A percentile compares a stretch with the other conserved stretches of the same genome.
Evolutionary conservation across 2,329 filamentous ascomycete genomes (phyloP).

Genomic region (Pezicula neosporulosa): DNA sequence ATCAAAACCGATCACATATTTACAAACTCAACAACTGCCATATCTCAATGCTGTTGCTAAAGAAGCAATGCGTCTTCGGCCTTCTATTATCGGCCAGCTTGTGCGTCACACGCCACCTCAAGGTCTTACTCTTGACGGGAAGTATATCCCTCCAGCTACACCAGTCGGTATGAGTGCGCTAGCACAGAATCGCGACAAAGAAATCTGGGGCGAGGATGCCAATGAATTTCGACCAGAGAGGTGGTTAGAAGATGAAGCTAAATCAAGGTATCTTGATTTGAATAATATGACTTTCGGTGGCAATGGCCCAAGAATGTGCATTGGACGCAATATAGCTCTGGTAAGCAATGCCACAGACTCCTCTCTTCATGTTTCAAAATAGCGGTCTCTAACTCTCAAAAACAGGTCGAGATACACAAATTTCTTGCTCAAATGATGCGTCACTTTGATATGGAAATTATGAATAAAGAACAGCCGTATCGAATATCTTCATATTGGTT

Average conservation of each 20-base stretch:
- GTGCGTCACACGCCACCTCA: slow-evolving; percentile 2
- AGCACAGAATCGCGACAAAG: slow-evolving; percentile 35
- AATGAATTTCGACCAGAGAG: slow-evolving; percentile 70
- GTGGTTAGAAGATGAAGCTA: slow-evolving; percentile 57
- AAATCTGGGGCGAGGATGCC: slow-evolving; percentile 69
- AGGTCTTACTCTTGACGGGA: slow-evolving; percentile 1
- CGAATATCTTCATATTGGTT: too few species aligned
- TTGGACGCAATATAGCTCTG: slow-evolving; percentile 72
- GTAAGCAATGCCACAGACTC: too few species aligned
- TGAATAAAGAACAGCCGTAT: too few species aligned
- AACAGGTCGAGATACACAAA: too few species aligned
- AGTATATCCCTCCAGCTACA: slow-evolving; percentile 1
- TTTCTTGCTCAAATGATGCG: too few species aligned
- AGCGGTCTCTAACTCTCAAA: too few species aligned
- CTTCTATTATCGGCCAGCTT: slow-evolving; percentile 1
- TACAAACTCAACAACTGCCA: neutral
- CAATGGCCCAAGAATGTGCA: slow-evolving; percentile 62
- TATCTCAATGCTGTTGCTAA: slow-evolving; percentile 4
- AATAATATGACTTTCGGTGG: slow-evolving; percentile 56
- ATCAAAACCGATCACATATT: neutral
- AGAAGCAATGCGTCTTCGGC: slow-evolving; percentile 1
- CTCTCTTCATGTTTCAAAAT: too few species aligned
- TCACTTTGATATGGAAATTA: too few species aligned
- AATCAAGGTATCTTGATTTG: slow-evolving; percentile 67
- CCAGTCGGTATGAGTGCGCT: slow-evolving; percentile 18